Base-by-base conservation (phyloP, 441 rosid species). In the Melastoma candidum region DNA sequence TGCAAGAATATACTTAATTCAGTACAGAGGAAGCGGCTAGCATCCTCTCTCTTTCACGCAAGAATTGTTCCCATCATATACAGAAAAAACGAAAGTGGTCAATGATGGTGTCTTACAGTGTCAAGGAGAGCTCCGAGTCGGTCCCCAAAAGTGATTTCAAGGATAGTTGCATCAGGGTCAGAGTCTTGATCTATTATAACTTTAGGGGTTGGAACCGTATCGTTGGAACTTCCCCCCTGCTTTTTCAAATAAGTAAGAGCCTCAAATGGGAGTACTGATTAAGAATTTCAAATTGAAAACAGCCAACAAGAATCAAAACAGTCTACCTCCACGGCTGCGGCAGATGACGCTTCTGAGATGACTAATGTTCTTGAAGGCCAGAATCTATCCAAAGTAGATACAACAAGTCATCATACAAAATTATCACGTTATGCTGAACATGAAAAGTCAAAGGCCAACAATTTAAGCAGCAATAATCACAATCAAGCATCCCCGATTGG, bases 121-220 rank as follows among this genome's bases (percentile, higher is more conserved):
- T 93, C 98, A 59, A 93, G 64, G 49, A 93, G 80, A 68, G 97
- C 95, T 48, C 98, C 97, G 54, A 93, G 98, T 68, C 98, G 95
- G 70, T 93, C 84, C 5, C 98, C 98, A 27, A 93, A 93, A 25
- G 95, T 93, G 3, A 93, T 67, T 80, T 93, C 92, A 17, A 93
- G 77, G 7, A 92, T 47, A 29, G 97, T 92, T 36, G 95, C 97
- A 58, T 92, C 83, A 0, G 94, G 86, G 56, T 92, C 90, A n/a
- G 98, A 78, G 70, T 92, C 98, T 68, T 71, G 94, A 76, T 92
- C 97, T 53, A 92, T 81, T 69, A 92, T 82, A 59, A 92, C 98
- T 54, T 80, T 90, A 9, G 97, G 98, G 50, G 81, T 85, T 53
- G 97, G 98, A 53, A 82, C 66, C n/a, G 61, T 61, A 39, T 84